phyloP scores from a whole-genome alignment of 2,329 filamentous ascomycete species.

The Aspergillus uvarum region DNA sequence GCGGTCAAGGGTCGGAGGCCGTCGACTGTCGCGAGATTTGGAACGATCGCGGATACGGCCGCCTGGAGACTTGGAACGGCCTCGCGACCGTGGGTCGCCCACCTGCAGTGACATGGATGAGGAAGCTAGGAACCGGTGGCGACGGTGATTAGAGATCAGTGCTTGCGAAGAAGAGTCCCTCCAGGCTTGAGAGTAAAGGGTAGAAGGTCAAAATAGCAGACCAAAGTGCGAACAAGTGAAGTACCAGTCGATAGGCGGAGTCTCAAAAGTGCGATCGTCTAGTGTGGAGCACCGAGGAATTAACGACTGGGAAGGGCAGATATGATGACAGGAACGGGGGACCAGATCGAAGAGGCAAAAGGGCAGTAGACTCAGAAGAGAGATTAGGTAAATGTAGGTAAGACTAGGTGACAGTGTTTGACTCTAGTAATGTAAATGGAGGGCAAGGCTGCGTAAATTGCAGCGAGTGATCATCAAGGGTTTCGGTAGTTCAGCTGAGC shows the following conservation, averaged over 20 bases:
- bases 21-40: slow-evolving; percentile 43
- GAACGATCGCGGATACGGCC: slow-evolving; percentile 44
- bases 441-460: slow-evolving; percentile 1
- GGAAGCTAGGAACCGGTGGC: slow-evolving; percentile 5
- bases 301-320: background rate
- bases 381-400: background rate
- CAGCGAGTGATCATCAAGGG: slow-evolving; percentile 1
- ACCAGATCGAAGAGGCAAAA: background rate
- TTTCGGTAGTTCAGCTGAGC: slow-evolving; percentile 4
- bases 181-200: background rate
- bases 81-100: slow-evolving; percentile 43
- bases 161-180: background rate
- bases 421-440: background rate
- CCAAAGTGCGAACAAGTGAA: background rate
- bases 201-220: background rate
- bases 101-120: slow-evolving; percentile 40
- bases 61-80: slow-evolving; percentile 47
- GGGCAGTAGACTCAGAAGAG: background rate
- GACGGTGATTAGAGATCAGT: background rate
- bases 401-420: background rate
- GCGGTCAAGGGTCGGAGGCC: slow-evolving; percentile 29
- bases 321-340: background rate
- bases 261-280: background rate
- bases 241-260: background rate
- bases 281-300: background rate